Base-by-base conservation (phyloP, 169 alveolate species). In the Plasmodium malariae region DNA sequence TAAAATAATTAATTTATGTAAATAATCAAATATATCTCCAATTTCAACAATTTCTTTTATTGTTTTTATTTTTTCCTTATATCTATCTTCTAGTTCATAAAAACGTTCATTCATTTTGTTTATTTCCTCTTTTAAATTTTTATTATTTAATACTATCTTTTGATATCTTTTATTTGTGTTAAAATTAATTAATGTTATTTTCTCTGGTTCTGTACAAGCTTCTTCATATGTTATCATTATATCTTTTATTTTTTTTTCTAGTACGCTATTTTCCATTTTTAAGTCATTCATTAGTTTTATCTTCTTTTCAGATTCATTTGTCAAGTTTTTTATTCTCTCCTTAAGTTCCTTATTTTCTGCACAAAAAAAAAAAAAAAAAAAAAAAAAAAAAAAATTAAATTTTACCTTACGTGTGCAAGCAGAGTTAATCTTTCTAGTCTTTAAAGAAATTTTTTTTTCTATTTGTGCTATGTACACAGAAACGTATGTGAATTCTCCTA, bases 21-120 rank as follows among this genome's bases (percentile, higher is more conserved):
- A 69, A 67, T 76, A 76, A 67, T 76, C 89, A 40, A 76, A 76
- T 4, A 76, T 76, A 14, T 76, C 89, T 30, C 89, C 89, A n/a
- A 76, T 76, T 60, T 76, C 89, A n/a, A 76, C 69, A 14, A 76
- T 69, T 55, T 76, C 89, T 62, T 76, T 76, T 54, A 76, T 76
- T 24, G 62, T 76, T 76, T 62, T 76, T 21, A 76, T 36, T 76
- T 76, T 76, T n/a, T 76, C 78, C 30, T 60, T 76, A 76, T 76
- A 76, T 76, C 36, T 69, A 63, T 76, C 65, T 76, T 60, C 89
- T 4, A 62, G 62, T 28, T 76, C 63, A 51, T 76, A 76, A 45
- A 62, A 76, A 30, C 89, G n/a, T 45, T 62, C 76, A 37, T 62
- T 76, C 76, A 76, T 24, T 76, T 76, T 76, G 9, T 24, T 43